These are phyloP conservation scores for Kokia cookei DNA, from an alignment of 441 rosid species.

Conservation along the genomic window DNA sequence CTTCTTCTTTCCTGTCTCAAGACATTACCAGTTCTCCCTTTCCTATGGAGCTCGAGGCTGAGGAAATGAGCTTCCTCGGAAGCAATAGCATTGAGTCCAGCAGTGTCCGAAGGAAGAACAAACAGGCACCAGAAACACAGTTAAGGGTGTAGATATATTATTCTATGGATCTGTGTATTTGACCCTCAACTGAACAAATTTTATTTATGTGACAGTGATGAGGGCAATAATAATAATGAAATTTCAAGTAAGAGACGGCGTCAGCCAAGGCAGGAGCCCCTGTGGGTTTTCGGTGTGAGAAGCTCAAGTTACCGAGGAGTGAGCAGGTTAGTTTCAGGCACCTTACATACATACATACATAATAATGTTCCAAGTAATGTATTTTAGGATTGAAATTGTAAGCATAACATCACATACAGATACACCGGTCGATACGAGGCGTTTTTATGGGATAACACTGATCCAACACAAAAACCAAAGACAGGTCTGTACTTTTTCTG, in stretches of 20 bases:
- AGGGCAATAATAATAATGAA: not conserved
- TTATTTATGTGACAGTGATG: not conserved
- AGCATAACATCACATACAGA: not conserved
- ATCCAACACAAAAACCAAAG: conserved; percentile 2
- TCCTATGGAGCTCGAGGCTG: not conserved
- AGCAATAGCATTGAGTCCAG: too few relatives aligned
- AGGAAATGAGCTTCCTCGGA: not conserved
- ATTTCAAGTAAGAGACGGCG: not conserved
- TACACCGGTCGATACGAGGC: conserved; percentile 7
- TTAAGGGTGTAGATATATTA: not conserved
- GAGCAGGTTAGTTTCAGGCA: conserved; percentile 3
- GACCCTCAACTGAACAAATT: not conserved
- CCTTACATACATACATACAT: too few relatives aligned
- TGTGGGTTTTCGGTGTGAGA: not conserved
- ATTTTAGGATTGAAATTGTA: not conserved
- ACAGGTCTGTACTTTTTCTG: not conserved
- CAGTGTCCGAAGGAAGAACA: not conserved
- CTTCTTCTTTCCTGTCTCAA: not conserved
- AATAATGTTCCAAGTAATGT: not conserved
- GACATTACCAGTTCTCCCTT: not conserved
- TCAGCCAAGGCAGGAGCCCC: not conserved
- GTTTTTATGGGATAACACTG: conserved; percentile 12
- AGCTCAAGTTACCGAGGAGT: conserved; percentile 12
- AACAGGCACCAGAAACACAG: not conserved
- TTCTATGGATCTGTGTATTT: not conserved